phyloP scores from a whole-genome alignment of 2,329 filamentous ascomycete species.

The Aspergillus flavus region DNA sequence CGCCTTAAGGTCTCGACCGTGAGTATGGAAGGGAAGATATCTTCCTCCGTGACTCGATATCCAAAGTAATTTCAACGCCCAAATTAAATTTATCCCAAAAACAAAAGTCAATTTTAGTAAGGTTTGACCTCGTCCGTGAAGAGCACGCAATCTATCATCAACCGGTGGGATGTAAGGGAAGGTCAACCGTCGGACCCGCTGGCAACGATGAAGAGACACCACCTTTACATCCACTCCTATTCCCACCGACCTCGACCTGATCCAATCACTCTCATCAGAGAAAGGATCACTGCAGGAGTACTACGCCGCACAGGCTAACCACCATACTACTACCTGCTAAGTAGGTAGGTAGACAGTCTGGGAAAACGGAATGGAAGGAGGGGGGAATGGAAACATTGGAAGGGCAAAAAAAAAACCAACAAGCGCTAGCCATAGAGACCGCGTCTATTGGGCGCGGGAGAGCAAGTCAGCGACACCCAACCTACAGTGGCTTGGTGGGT shows the following conservation, averaged over 20 bases:
- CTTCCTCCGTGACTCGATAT: background rate
- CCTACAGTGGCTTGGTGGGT: constrained; percentile 22
- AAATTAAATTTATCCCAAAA: background rate
- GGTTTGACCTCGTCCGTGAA: background rate
- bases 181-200: constrained; percentile 11
- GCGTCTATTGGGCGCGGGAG: constrained; percentile 25
- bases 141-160: constrained; percentile 2
- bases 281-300: constrained; percentile 9
- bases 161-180: constrained; percentile 9
- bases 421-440: constrained; percentile 22
- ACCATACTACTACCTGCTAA: background rate
- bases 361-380: constrained; percentile 3
- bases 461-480: constrained; percentile 19
- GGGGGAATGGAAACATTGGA: constrained; percentile 3
- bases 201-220: constrained; percentile 1
- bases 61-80: background rate
- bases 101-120: background rate
- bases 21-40: background rate
- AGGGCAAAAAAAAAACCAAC: constrained; percentile 22
- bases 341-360: background rate
- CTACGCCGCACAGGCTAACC: constrained; percentile 6
- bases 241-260: background rate
- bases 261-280: background rate
- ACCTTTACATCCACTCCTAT: background rate
- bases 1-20: constrained; percentile 14